phyloP scores from a whole-genome alignment of 1,284 basidiomycete species.

The Anthracocystis setariae region DNA sequence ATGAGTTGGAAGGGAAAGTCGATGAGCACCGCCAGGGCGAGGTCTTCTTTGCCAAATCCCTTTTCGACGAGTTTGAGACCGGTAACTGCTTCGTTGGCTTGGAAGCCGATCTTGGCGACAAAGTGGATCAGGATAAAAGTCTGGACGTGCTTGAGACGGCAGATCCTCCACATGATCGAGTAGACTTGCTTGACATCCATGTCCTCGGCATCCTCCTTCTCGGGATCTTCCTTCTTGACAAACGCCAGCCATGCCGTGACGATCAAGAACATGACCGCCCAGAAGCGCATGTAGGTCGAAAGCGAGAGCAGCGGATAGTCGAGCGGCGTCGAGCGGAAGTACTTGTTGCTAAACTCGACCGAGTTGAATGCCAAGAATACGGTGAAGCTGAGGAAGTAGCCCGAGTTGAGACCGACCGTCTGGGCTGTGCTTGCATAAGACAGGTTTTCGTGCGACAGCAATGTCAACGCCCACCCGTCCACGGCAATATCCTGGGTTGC shows the following conservation, averaged over 20 bases:
- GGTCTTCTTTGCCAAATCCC: conserved; percentile 91
- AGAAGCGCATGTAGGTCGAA: conserved; percentile 85
- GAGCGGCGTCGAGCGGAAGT: conserved; percentile 72
- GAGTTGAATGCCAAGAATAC: conserved; percentile 97
- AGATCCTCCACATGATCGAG: conserved; percentile 91
- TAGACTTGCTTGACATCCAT: conserved; percentile 93
- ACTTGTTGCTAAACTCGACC: conserved; percentile 86
- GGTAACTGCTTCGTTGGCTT: conserved; percentile 91
- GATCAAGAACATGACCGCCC: conserved; percentile 80
- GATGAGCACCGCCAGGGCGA: conserved; percentile 91
- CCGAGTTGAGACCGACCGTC: conserved; percentile 95
- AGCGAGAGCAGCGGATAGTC: conserved; percentile 85
- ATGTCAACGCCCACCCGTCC: conserved; percentile 96
- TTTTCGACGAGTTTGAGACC: conserved; percentile 96
- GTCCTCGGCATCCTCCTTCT: conserved; percentile 71
- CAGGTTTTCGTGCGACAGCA: conserved; percentile 92
- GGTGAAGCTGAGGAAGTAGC: conserved; percentile 95
- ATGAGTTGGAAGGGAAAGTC: conserved; percentile 98
- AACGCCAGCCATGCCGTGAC: conserved; percentile 89
- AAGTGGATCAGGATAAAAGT: conserved; percentile 86
- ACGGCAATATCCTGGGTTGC: conserved; percentile 99
- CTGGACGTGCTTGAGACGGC: conserved; percentile 91
- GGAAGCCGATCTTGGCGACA: conserved; percentile 94
- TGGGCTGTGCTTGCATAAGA: conserved; percentile 98
- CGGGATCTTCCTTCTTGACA: conserved; percentile 84